A percentile compares a stretch with the other conserved stretches of the same genome.
Evolutionary conservation across 2,329 filamentous ascomycete species (phyloP).

Genomic region (Apiospora hydei): DNA sequence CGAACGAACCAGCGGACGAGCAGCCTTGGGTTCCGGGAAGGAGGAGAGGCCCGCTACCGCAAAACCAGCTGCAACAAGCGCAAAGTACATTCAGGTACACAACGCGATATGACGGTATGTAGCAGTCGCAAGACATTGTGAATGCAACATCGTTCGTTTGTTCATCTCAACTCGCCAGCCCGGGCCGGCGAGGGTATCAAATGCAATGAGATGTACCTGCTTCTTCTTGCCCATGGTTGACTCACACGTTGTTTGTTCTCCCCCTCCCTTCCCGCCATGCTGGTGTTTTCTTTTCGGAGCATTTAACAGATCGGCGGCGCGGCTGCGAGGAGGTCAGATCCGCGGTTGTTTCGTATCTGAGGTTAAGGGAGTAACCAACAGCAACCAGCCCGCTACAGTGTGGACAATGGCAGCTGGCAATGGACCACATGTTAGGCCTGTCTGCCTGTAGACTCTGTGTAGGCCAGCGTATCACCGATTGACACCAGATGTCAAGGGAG

Average conservation of each 20-base stretch:
- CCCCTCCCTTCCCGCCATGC: neutral
- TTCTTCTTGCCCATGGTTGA: neutral
- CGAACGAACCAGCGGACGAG: conserved; percentile 1
- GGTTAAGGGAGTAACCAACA: neutral
- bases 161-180: neutral
- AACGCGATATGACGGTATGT: neutral
- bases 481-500: neutral
- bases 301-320: neutral
- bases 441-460: neutral
- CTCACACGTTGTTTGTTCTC: neutral
- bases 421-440: neutral
- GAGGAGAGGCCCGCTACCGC: conserved; percentile 2
- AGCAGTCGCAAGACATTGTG: neutral
- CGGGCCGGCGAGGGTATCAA: neutral
- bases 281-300: neutral
- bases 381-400: neutral
- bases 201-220: neutral
- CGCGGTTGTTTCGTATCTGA: neutral
- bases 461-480: neutral
- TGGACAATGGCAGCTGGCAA: neutral
- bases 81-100: neutral
- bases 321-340: neutral
- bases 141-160: conserved; percentile 15
- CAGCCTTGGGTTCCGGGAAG: neutral
- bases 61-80: neutral